Percentiles rank a stretch among this genome's conserved stretches.
Conservation (phyloP, 1,284 basidiomycete species). For the Lignosus rhinocerotis region DNA sequence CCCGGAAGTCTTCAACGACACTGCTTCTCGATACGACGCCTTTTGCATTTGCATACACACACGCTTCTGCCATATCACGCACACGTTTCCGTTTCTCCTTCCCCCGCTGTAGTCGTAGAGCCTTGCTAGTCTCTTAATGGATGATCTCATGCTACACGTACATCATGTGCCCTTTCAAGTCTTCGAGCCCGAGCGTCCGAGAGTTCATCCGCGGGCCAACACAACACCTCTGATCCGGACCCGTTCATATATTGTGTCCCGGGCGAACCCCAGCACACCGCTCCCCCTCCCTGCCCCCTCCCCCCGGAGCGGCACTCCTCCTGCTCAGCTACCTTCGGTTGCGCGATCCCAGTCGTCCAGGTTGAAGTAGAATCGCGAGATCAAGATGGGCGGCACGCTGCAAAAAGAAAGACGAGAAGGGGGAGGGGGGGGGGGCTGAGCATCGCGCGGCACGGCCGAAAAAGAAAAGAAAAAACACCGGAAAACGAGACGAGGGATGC, state of each 20-base stretch:
- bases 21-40: not conserved
- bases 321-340: not conserved
- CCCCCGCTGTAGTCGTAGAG: constrained; percentile 6
- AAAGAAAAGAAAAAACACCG: not conserved
- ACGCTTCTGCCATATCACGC: not conserved
- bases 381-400: not conserved
- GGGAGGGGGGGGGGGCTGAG: not conserved
- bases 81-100: too few relatives aligned
- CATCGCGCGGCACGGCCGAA: not conserved
- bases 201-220: too few relatives aligned
- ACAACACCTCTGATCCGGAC: too few relatives aligned
- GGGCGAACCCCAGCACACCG: too few relatives aligned
- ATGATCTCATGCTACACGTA: too few relatives aligned
- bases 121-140: not conserved
- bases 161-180: too few relatives aligned
- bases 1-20: not conserved
- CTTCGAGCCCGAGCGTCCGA: too few relatives aligned
- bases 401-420: too few relatives aligned
- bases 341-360: not conserved
- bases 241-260: too few relatives aligned
- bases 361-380: not conserved
- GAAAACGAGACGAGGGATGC: not conserved
- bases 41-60: not conserved
- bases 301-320: too few relatives aligned
- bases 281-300: too few relatives aligned